Evolutionary conservation across 2,329 filamentous ascomycete genomes (phyloP), one percentile per base, ranked within the genome.

Genomic region (Neopestalotiopsis clavispora): DNA sequence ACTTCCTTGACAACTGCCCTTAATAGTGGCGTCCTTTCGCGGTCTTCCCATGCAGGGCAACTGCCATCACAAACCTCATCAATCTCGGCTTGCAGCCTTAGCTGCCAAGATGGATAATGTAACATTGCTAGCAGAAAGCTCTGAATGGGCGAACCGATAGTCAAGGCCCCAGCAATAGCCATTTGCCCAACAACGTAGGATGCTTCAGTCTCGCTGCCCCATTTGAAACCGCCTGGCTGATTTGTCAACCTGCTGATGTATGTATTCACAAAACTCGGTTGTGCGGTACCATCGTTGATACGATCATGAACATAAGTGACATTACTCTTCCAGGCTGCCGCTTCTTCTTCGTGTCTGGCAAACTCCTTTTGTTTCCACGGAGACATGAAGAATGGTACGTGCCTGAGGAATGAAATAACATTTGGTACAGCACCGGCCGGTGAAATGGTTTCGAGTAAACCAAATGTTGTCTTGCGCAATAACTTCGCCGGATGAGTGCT

Each of bases 1-100:
- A 82, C 80, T 75, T 89, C 85, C 74, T 86, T 85, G 49, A 87
- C 82, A 10, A 84, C 80, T 1, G 85, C 85, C 30, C 84, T 78
- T 56, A 86, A 75, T 69, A 83, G 71, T 4, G 85, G 85, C 58
- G 87, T 69, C 32, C 79, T 79, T 57, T 84, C 81, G 45, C 83
- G 77, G 67, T 87, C 84, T 40, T 80, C 79, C 79, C 85, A 85
- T 66, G 79, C 78, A 0, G 86, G 85, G 66, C 85, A 82, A 28
- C 78, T 80, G 4, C 76, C 80, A 2, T 76, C 80, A 32, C 82
- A 82, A 3, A 82, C 79, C 0, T 68, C 69, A 67, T 87, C 85
- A 13, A 87, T 80, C 75, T 88, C 85, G n/a, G 81, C 75, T 71
- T 87, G 85, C 13, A 83, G 75, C 66, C 79, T 79, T 38, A 69